phyloP scores from a whole-genome alignment of 2,329 filamentous ascomycete species.

The Cladosporium sphaerospermum region DNA sequence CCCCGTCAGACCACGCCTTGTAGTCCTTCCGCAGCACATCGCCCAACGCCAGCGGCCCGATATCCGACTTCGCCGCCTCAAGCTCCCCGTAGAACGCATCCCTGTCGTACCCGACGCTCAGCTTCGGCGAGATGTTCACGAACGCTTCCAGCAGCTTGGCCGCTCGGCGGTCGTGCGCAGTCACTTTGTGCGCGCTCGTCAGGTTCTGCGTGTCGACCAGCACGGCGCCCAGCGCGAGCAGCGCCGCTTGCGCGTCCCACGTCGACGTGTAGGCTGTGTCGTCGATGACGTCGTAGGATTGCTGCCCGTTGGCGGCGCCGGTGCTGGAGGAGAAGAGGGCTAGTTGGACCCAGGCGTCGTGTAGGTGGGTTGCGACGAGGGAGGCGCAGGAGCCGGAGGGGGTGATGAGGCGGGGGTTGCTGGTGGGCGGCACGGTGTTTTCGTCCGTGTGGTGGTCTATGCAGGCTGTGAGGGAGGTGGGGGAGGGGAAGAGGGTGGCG shows the following conservation, averaged over 20 bases:
- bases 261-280: slow-evolving; percentile 32
- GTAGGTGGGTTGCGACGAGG: slow-evolving; percentile 57
- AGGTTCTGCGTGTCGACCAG: slow-evolving; percentile 68
- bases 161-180: slow-evolving; percentile 53
- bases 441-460: slow-evolving; percentile 80
- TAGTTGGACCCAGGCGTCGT: slow-evolving; percentile 50
- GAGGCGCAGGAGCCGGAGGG: slow-evolving; percentile 68
- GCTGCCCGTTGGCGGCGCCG: slow-evolving; percentile 35
- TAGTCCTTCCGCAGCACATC: slow-evolving; percentile 78
- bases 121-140: slow-evolving; percentile 35
- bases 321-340: slow-evolving; percentile 38
- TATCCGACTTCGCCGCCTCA: slow-evolving; percentile 59
- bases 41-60: slow-evolving; percentile 53
- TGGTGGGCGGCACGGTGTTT: slow-evolving; percentile 42
- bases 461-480: slow-evolving; percentile 47
- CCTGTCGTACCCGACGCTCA: slow-evolving; percentile 45
- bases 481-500: slow-evolving; percentile 25
- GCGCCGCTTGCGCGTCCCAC: slow-evolving; percentile 56
- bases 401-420: slow-evolving; percentile 55
- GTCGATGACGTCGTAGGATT: slow-evolving; percentile 32
- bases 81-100: slow-evolving; percentile 55
- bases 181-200: slow-evolving; percentile 54
- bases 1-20: slow-evolving; percentile 64
- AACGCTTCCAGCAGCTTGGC: slow-evolving; percentile 54
- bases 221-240: slow-evolving; percentile 62